Base-by-base conservation (phyloP, 2,329 filamentous ascomycete genomes). In the Myriosclerotinia scirpicola region DNA sequence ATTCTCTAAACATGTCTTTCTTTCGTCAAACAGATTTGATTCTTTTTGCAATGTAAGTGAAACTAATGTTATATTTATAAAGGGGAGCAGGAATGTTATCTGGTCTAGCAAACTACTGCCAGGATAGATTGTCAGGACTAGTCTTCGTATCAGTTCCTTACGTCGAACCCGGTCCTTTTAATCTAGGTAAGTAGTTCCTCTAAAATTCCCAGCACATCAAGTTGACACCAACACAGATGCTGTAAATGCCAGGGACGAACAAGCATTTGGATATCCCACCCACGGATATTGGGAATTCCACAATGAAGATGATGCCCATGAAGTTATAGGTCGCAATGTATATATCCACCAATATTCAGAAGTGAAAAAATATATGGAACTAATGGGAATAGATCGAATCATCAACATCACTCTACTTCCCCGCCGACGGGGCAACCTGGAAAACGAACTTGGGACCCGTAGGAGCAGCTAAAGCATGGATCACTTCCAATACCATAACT, bases 261-360 rank as follows among this genome's bases (percentile, higher is more conserved):
- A 54, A 46, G 52, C 59, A 2, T 55, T 68, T 67, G 67, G 69
- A 46, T 70, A 60, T 68, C 53, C 62, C 38, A 62, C 64, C 40
- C 67, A 66, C 42, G 69, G 67, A 38, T 69, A 70, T 67, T 69
- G 60, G 54, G 40, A 67, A 59, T 70, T 70, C 58, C 67, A 67
- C 58, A 60, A 69, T 36, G 66, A 68, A 62, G 66, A 69, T 46
- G 66, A 68, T 67, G 66, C 68, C 46, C 34, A 60, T 17, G 60
- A 68, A 61, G 48, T 71, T 30, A 48, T 68, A 34, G 42, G 59
- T 65, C 61, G 62, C 52, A 60, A 69, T 66, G 67, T 64, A 60
- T 64, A 67, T 70, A 50, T 53, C 55, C 54, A 64, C 53, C 56
- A 11, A 46, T 6, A 22, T 5, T 26, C n/a, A 44, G 9, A 2